Evolutionary conservation across 352 stramenopile species (phyloP), one percentile per base, ranked within the genome.

Genomic region (Bremia lactucae): DNA sequence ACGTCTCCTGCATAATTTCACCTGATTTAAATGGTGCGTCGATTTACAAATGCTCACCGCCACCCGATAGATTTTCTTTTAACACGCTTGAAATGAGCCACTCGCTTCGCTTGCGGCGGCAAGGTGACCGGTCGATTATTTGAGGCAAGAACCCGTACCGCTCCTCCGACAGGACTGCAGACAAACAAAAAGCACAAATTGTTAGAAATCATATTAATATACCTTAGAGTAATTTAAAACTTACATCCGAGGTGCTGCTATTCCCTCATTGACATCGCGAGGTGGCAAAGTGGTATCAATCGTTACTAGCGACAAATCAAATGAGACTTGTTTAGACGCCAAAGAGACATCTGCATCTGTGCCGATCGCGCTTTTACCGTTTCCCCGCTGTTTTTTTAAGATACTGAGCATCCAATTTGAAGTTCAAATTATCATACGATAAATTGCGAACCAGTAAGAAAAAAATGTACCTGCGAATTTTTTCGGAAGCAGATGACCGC

Each of bases 21-120:
- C n/a, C n/a, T n/a, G n/a, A n/a, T 21, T 21, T 49, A 2, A 38
- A 31, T 48, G 25, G 15, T 63, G 21, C 35, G 11, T 20, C 1
- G 9, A 29, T 24, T 16, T 16, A 11, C n/a, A 35, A 21, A 2
- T 13, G 33, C 39, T 59, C 64, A 84, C 15, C 75, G 58, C 75
- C 75, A 87, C 16, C 71, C 70, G 39, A 72, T 84, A 60, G 59
- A 72, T 35, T 83, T 84, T n/a, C 60, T 42, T 41, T 84, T 87
- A 9, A 34, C 14, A 10, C 64, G 66, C 29, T 54, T 63, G 4
- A 62, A 54, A n/a, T 56, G 53, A 14, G 54, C 37, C 11, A 76
- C 40, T 31, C 55, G 46, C 14, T 35, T 56, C 11, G 64, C 40
- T 8, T 50, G 46, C 7, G 60, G 58, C 10, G 55, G 23, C 9